A percentile compares a stretch with the other conserved stretches of the same genome.
Evolutionary conservation across 768 basidiomycete genomes (phyloP).

Genomic region (Cyathus striatus): DNA sequence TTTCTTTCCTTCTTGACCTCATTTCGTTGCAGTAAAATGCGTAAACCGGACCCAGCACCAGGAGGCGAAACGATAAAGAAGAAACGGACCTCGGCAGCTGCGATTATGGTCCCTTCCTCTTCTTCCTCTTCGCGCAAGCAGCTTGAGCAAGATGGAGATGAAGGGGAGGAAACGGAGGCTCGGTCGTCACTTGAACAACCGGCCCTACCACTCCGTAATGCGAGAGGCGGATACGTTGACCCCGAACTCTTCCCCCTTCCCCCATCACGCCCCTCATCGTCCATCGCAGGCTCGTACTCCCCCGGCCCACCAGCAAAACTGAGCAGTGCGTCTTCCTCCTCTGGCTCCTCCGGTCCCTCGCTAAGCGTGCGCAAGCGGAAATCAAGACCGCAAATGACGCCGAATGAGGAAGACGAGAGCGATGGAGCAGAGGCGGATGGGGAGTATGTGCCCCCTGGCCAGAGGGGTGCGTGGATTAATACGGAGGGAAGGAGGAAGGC

Average conservation of each 20-base stretch:
- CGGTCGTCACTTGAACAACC: conserved; percentile 32
- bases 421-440: conserved; percentile 71
- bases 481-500: conserved; percentile 52
- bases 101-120: conserved; percentile 23
- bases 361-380: conserved; percentile 44
- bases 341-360: conserved; percentile 14
- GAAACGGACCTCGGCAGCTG: conserved; percentile 43
- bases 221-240: conserved; percentile 20
- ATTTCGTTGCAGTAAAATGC: conserved; percentile 65
- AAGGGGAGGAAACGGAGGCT: conserved; percentile 31
- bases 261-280: conserved; percentile 26
- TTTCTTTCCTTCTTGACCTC: conserved; percentile 6
- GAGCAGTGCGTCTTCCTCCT: conserved; percentile 8
- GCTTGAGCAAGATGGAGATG: conserved; percentile 21
- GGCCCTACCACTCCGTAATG: conserved; percentile 20
- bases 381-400: conserved; percentile 36
- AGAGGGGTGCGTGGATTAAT: conserved; percentile 40
- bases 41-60: conserved; percentile 65
- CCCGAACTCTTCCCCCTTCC: conserved; percentile 31
- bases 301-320: conserved; percentile 21
- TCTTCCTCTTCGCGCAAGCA: conserved; percentile 23
- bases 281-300: conserved; percentile 20
- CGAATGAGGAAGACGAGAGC: conserved; percentile 52
- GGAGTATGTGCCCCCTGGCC: conserved; percentile 40
- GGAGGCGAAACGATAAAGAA: conserved; percentile 29